Conservation (phyloP, 768 basidiomycete species). For the Trametes cubensis region DNA sequence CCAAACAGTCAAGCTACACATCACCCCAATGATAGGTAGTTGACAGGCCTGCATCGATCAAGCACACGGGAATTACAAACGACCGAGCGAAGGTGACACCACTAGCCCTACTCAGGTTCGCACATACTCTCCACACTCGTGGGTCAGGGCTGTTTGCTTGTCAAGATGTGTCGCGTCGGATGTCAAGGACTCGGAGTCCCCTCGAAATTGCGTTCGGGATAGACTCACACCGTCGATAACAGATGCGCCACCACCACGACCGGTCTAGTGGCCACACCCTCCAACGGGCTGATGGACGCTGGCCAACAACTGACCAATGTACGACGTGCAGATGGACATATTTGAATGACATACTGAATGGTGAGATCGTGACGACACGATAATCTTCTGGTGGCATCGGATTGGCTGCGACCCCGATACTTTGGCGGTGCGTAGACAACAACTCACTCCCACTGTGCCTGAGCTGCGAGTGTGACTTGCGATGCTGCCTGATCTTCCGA, state of each 20-base stretch:
- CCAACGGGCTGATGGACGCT: not conserved
- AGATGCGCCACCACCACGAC: slow-evolving; percentile 11
- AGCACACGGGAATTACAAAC: no score
- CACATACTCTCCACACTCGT: not conserved
- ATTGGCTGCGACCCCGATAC: not conserved
- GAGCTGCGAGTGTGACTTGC: not conserved
- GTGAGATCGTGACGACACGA: not conserved
- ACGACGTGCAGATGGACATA: not conserved
- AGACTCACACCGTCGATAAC: not conserved
- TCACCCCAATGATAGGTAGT: no score
- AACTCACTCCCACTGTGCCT: not conserved
- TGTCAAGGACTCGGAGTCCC: not conserved
- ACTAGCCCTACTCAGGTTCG: not conserved
- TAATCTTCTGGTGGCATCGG: not conserved
- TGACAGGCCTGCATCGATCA: no score
- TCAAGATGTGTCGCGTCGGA: not conserved
- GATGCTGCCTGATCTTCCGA: not conserved
- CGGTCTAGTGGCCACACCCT: not conserved
- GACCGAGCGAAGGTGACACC: no score
- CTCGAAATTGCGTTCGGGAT: not conserved
- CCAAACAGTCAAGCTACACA: no score
- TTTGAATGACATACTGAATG: not conserved
- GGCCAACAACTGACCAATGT: not conserved
- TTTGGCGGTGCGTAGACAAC: not conserved
- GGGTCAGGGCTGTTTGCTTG: slow-evolving; percentile 4